Evolutionary conservation across 352 stramenopile species (phyloP).

Genomic region (Globisporangium paroecandrum): DNA sequence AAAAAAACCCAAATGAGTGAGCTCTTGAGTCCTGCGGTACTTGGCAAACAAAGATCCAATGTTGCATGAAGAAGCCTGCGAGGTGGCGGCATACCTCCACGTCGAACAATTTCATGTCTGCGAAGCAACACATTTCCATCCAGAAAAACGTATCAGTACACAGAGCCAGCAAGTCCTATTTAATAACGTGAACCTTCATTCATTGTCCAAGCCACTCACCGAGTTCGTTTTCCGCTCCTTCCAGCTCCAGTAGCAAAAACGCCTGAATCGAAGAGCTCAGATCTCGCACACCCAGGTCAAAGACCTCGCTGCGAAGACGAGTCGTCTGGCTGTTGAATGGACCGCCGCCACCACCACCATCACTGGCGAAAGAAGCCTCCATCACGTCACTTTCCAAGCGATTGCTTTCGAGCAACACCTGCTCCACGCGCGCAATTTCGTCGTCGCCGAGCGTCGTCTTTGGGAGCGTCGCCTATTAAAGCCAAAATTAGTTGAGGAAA

Average conservation of each 20-base stretch:
- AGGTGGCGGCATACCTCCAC: constrained; percentile 30
- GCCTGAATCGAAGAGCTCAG: constrained; percentile 28
- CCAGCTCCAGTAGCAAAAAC: constrained; percentile 33
- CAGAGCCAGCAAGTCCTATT: not conserved
- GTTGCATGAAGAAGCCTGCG: not conserved
- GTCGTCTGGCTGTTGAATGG: constrained; percentile 11
- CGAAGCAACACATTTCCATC: not conserved
- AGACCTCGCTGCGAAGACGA: constrained; percentile 41
- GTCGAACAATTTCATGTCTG: constrained; percentile 44
- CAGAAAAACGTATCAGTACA: not conserved
- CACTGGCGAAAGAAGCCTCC: constrained; percentile 15
- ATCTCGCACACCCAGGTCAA: constrained; percentile 53
- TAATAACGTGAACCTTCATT: too few species aligned
- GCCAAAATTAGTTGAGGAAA: too few species aligned
- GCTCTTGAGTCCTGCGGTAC: too few species aligned
- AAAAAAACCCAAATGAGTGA: too few species aligned
- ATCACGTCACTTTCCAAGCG: constrained; percentile 3
- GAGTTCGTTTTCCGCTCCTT: constrained; percentile 31
- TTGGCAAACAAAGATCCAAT: too few species aligned
- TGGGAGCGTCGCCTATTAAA: not conserved
- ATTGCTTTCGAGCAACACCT: constrained; percentile 11
- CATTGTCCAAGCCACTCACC: constrained; percentile 13
- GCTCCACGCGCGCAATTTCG: constrained; percentile 9
- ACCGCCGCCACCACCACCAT: constrained; percentile 6
- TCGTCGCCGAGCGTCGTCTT: constrained; percentile 11